Evolutionary conservation across 352 stramenopile species (phyloP).

Genomic region (Albugo candida): DNA sequence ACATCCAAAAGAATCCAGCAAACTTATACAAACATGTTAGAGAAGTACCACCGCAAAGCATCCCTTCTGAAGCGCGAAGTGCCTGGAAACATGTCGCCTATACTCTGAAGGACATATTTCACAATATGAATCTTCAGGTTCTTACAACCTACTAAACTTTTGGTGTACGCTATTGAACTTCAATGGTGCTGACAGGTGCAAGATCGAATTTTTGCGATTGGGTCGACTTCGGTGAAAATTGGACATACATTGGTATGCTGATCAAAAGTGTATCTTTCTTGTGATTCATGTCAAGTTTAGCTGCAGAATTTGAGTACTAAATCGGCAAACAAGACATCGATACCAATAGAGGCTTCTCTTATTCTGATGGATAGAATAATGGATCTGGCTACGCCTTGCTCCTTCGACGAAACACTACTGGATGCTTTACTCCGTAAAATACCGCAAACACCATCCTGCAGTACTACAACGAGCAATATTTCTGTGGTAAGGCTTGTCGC

Average conservation of each 20-base stretch:
- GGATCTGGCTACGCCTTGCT: conserved; percentile 38
- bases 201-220: conserved; percentile 48
- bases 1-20: conserved; percentile 10
- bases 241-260: conserved; percentile 39
- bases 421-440: conserved; percentile 44
- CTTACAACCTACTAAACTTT: not conserved
- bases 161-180: not conserved
- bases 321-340: conserved; percentile 29
- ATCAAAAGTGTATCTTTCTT: not conserved
- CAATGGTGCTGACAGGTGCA: conserved; percentile 8
- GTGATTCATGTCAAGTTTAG: not conserved
- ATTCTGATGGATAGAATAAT: conserved; percentile 48
- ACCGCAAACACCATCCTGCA: conserved; percentile 18
- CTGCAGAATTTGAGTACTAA: conserved; percentile 15
- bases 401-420: conserved; percentile 42
- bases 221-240: conserved; percentile 54
- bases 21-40: conserved; percentile 32
- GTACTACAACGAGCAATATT: not conserved
- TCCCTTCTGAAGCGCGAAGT: conserved; percentile 31
- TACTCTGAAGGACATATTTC: conserved; percentile 25
- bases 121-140: too few species aligned
- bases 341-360: conserved; percentile 18
- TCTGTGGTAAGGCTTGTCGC: not conserved
- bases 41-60: conserved; percentile 42
- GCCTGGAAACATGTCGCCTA: conserved; percentile 50